Conservation (phyloP, 2,329 filamentous ascomycete genomes). For the Endocalyx cinctus region DNA sequence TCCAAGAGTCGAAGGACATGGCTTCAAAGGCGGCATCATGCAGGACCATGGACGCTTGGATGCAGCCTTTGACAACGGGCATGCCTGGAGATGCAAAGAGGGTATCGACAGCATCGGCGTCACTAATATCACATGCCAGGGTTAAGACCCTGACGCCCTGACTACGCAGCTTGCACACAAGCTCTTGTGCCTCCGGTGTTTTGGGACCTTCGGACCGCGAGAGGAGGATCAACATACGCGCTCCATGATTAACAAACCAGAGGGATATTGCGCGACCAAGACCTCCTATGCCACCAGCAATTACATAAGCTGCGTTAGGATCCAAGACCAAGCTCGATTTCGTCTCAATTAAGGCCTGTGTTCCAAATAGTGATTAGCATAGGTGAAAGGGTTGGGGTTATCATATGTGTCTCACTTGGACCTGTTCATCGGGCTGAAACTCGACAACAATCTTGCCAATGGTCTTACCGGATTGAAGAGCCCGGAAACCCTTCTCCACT, state of each 20-base stretch:
- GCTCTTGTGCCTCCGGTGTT: too few relatives aligned
- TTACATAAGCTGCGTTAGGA: conserved; percentile 1
- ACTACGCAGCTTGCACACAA: not conserved
- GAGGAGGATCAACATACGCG: not conserved
- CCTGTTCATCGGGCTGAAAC: too few relatives aligned
- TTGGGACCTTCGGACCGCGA: not conserved
- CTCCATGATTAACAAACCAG: conserved; percentile 1
- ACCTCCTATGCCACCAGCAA: not conserved
- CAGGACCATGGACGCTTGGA: not conserved
- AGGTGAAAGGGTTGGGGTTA: too few relatives aligned
- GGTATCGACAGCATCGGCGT: not conserved
- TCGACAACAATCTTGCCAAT: not conserved
- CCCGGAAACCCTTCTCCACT: not conserved
- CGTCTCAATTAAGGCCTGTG: too few relatives aligned
- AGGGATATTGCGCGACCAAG: not conserved
- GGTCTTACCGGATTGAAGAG: not conserved
- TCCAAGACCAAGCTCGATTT: too few relatives aligned
- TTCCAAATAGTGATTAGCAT: too few relatives aligned
- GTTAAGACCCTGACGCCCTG: not conserved
- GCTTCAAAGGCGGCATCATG: conserved; percentile 1
- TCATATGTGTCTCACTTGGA: too few relatives aligned
- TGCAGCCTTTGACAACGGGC: not conserved
- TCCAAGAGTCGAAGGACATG: not conserved
- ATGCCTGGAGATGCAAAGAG: not conserved
- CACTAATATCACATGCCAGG: not conserved